Base-by-base conservation (phyloP, 1,284 basidiomycete genomes). In the Apiotrichum sp. region DNA sequence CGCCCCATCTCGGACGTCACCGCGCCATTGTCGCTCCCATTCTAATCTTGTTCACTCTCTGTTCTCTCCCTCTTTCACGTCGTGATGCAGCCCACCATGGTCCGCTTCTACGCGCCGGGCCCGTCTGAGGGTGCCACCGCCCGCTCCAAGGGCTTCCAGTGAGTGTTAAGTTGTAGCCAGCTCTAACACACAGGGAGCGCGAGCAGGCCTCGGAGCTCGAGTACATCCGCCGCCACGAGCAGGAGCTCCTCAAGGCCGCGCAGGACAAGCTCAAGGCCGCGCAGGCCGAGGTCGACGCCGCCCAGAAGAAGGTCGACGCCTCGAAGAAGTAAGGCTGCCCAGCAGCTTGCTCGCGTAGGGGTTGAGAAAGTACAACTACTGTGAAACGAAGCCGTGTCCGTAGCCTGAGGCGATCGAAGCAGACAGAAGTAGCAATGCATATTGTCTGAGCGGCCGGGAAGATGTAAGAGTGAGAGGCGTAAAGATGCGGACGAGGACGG, bases 121-220 rank as follows among this genome's bases (percentile, higher is more conserved):
- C 50, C 54, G 47, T 42, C 49, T 6, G 72, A 70, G 57, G 73
- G 73, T 47, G 64, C 69, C 43, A 74, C 73, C 40, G 73, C 64
- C 52, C 56, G 58, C 43, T 71, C 69, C 50, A 65, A 67, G 59
- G 66, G 67, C 53, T 74, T 73, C 67, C 54, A 52, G 71, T 72
- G 59, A 66, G 71, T 72, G 1, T 22, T 22, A 22, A 31, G 4
- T 10, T 4, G 3, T 22, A 6, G 8, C 29, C 31, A 5, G 32
- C 4, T 10, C 13, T 5, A 34, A 22, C 9, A 6, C 32, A 33
- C 62, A 73, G 71, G 32, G 52, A 70, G 49, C 68, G 70, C 42
- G 73, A 74, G 62, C 66, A 73, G 62, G 73, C 73, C 53, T 62
- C 71, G 64, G 73, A 74, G 64, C 64, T 67, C 43, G 67, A 73